Evolutionary conservation across 2,329 filamentous ascomycete genomes (phyloP), one percentile per base, ranked within the genome.

Genomic region (Aspergillus floridensis): DNA sequence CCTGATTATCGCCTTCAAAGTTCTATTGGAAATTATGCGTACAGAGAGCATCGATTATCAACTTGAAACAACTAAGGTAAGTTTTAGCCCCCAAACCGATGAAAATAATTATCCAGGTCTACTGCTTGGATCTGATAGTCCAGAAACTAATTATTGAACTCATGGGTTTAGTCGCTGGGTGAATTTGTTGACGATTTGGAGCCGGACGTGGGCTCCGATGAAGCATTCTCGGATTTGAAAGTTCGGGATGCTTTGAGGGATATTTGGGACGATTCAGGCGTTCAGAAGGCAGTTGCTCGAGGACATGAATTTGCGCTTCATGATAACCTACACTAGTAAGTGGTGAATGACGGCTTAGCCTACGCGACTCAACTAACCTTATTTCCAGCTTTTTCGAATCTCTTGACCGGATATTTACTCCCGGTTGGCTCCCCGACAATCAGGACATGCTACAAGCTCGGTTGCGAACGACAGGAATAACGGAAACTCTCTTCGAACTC

Each of bases 241-340:
- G 90, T 77, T 81, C 95, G 63, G 81, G 87, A 70, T 59, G 92
- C 93, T 5, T 90, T 98, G 81, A 91, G 90, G 76, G 83, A 83
- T 56, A 81, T 98, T 61, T 99, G 93, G 95, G 79, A 79, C 26
- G 93, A 99, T 75, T 80, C 79, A 46, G 92, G 93, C 60, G 90
- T 98, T 56, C 91, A 92, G 74, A 81, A 87, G 69, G 92, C 92
- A n/a, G 95, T 98, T 65, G 83, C 87, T 53, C 93, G 95, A 77
- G 95, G 95, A 68, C 96, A 98, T 75, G 93, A 97, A 79, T 98
- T 93, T 77, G 93, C 95, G 19, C 84, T 98, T 53, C 93, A 98
- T 75, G 95, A 98, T 80, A 98, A 98, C 72, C 79, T 98, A 66
- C 87, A 88, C 78, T 99, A 97, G 92, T 97, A 81, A 71, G 90